Conservation (phyloP, 1,284 basidiomycete species). For the Porogramme epimiltina region DNA sequence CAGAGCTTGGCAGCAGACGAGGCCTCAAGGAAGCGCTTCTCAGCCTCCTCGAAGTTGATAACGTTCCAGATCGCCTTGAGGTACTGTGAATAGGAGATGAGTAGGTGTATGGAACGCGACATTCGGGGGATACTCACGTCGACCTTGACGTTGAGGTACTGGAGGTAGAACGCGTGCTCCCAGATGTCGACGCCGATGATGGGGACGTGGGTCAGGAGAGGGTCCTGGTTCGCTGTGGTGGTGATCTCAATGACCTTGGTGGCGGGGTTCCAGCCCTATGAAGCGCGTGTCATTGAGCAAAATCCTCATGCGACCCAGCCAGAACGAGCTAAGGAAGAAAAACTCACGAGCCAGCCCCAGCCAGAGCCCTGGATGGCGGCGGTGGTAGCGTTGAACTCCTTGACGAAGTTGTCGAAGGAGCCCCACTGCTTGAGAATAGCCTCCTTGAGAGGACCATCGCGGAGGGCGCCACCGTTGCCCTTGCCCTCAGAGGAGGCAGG, state of each 20-base stretch:
- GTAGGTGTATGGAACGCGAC: neutral
- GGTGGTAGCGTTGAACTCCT: slow-evolving; percentile 82
- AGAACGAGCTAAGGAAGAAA: neutral
- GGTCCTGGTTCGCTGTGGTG: slow-evolving; percentile 91
- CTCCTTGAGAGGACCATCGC: slow-evolving; percentile 75
- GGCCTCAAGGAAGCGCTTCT: slow-evolving; percentile 63
- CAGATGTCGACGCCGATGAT: slow-evolving; percentile 90
- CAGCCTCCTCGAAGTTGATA: slow-evolving; percentile 82
- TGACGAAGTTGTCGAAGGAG: slow-evolving; percentile 73
- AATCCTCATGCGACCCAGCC: no score
- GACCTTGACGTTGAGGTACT: slow-evolving; percentile 77
- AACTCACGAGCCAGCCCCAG: slow-evolving; percentile 89
- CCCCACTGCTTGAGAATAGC: slow-evolving; percentile 88
- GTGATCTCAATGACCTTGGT: slow-evolving; percentile 71
- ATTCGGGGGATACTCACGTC: slow-evolving; percentile 50
- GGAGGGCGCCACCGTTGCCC: slow-evolving; percentile 66
- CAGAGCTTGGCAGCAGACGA: slow-evolving; percentile 19
- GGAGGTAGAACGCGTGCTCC: slow-evolving; percentile 82
- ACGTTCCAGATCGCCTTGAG: slow-evolving; percentile 82
- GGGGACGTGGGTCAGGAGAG: slow-evolving; percentile 73
- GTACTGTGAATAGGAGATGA: slow-evolving; percentile 47
- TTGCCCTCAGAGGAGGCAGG: slow-evolving; percentile 54
- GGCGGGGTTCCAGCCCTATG: slow-evolving; percentile 63
- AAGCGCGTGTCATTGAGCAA: neutral
- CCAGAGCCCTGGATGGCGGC: slow-evolving; percentile 88